A percentile compares a stretch with the other conserved stretches of the same genome.
phyloP scores from a whole-genome alignment of 495 filamentous ascomycete species.

The Lentithecium fluviatile region DNA sequence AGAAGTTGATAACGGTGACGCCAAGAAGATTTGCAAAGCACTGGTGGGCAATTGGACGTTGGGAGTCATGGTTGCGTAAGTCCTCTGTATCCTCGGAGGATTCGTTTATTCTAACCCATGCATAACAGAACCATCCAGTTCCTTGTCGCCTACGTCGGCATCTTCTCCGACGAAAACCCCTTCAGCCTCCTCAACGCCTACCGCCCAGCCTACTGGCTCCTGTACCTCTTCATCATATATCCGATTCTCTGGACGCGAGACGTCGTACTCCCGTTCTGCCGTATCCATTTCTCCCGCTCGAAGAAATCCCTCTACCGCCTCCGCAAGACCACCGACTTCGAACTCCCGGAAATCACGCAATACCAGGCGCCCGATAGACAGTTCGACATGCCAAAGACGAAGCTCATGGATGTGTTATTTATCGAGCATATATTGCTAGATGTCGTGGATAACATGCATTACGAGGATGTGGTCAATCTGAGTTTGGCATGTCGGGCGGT shows the following conservation, averaged over 20 bases:
- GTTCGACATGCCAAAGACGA: slow-evolving; percentile 7
- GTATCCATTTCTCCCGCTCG: slow-evolving; percentile 12
- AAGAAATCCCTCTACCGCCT: slow-evolving; percentile 4
- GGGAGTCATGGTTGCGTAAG: slow-evolving; percentile 9
- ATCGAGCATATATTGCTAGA: slow-evolving; percentile 32
- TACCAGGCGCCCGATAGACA: slow-evolving; percentile 17
- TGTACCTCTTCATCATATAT: slow-evolving; percentile 3
- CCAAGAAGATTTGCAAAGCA: slow-evolving; percentile 1
- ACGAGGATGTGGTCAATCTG: slow-evolving; percentile 30
- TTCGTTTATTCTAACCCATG: background rate
- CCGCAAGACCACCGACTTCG: background rate
- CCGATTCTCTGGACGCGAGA: background rate
- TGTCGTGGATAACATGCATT: slow-evolving; percentile 20
- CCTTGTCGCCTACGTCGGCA: slow-evolving; percentile 26
- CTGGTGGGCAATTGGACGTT: slow-evolving; percentile 21
- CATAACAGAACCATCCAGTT: slow-evolving; percentile 22
- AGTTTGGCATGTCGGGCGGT: slow-evolving; percentile 24
- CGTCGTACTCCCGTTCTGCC: slow-evolving; percentile 1
- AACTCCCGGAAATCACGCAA: slow-evolving; percentile 7
- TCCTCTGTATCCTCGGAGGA: background rate
- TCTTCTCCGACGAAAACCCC: slow-evolving; percentile 31
- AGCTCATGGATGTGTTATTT: slow-evolving; percentile 18
- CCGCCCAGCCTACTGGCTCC: slow-evolving; percentile 19
- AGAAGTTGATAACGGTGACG: background rate
- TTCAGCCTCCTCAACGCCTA: slow-evolving; percentile 31